Evolutionary conservation across 345 rosid species (phyloP).

Genomic region (Aegle marmelos): DNA sequence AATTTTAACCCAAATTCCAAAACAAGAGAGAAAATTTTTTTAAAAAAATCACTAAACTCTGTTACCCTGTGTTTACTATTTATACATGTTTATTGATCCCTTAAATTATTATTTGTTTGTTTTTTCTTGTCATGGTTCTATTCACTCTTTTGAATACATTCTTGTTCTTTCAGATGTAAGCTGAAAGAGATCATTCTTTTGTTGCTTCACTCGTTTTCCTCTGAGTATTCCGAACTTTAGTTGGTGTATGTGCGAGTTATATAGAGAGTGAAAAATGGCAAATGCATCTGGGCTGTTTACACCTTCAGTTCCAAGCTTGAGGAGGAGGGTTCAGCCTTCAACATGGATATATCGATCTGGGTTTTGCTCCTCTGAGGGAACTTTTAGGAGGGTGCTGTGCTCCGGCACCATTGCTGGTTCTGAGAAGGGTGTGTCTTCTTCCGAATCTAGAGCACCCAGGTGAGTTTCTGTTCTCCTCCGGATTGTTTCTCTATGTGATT

Average conservation of each 20-base stretch:
- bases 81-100: not conserved
- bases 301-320: slow-evolving; percentile 56
- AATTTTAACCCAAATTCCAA: not conserved
- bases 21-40: not conserved
- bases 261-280: slow-evolving; percentile 49
- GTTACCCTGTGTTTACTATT: not conserved
- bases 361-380: slow-evolving; percentile 37
- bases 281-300: slow-evolving; percentile 69
- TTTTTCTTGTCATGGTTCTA: slow-evolving; percentile 21
- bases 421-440: slow-evolving; percentile 43
- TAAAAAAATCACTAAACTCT: not conserved
- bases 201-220: slow-evolving; percentile 12
- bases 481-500: not conserved
- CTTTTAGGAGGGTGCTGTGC: slow-evolving; percentile 51
- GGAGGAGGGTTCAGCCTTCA: slow-evolving; percentile 44
- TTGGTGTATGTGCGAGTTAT: not conserved
- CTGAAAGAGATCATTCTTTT: not conserved
- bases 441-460: slow-evolving; percentile 59
- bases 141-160: not conserved
- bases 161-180: slow-evolving; percentile 16
- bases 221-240: not conserved
- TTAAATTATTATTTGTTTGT: slow-evolving; percentile 6
- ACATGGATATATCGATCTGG: slow-evolving; percentile 65
- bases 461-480: slow-evolving; percentile 17
- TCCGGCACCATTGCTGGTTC: slow-evolving; percentile 47